Evolutionary conservation across 164 flowering plant genomes (phyloP).

Genomic region (Hamamelis virginiana): DNA sequence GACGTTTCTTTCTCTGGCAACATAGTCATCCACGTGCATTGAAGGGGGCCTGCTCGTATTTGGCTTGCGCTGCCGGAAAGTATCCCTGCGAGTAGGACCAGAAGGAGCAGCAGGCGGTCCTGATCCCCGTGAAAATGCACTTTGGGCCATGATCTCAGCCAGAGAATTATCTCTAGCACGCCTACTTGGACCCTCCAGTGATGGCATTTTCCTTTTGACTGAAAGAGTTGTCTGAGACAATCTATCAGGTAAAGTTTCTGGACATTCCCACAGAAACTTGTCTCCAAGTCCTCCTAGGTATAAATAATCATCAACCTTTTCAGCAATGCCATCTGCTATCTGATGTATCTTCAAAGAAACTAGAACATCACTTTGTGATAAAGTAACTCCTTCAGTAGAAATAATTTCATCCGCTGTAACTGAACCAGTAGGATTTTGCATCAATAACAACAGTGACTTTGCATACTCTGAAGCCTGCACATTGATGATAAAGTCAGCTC

Average conservation of each 20-base stretch:
- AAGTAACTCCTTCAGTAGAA: slow-evolving; percentile 18
- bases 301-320: slow-evolving; percentile 36
- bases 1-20: slow-evolving; percentile 91
- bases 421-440: slow-evolving; percentile 46
- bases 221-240: slow-evolving; percentile 46
- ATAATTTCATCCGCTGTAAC: slow-evolving; percentile 35
- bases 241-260: slow-evolving; percentile 83
- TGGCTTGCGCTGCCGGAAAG: slow-evolving; percentile 92
- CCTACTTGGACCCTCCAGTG: slow-evolving; percentile 64
- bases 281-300: slow-evolving; percentile 55
- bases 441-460: slow-evolving; percentile 45
- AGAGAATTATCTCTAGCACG: slow-evolving; percentile 65
- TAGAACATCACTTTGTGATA: slow-evolving; percentile 22
- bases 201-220: slow-evolving; percentile 61
- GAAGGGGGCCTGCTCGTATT: slow-evolving; percentile 99
- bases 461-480: slow-evolving; percentile 55
- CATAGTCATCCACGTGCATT: slow-evolving; percentile 99
- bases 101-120: slow-evolving; percentile 47
- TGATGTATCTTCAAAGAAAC: slow-evolving; percentile 33
- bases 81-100: slow-evolving; percentile 79
- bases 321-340: slow-evolving; percentile 33
- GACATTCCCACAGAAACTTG: slow-evolving; percentile 88
- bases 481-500: slow-evolving; percentile 9
- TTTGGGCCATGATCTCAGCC: slow-evolving; percentile 43
- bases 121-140: slow-evolving; percentile 56